phyloP scores from a whole-genome alignment of 129 eudicot genomes.

The Heracleum sosnowskyi region DNA sequence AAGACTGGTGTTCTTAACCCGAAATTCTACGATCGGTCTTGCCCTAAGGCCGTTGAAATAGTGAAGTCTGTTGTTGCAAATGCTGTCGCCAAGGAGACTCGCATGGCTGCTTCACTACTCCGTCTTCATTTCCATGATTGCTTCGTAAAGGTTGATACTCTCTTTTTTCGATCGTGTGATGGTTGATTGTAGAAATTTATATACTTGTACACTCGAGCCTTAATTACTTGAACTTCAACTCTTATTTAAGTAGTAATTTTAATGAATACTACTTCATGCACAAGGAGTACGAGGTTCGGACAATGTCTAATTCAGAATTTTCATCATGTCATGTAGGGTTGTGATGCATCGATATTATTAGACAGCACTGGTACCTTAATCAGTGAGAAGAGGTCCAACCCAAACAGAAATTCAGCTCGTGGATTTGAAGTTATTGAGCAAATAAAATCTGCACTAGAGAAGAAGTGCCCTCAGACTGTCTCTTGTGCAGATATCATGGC shows the following conservation, averaged over 20 bases:
- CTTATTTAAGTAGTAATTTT: too few relatives aligned
- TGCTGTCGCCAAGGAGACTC: constrained; percentile 77
- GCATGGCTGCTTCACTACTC: constrained; percentile 88
- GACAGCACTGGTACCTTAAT: constrained; percentile 54
- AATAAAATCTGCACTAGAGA: constrained; percentile 68
- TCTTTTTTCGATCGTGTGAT: too few relatives aligned
- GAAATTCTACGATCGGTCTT: constrained; percentile 71
- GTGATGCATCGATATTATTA: constrained; percentile 76
- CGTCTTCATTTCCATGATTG: constrained; percentile 95
- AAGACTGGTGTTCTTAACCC: constrained; percentile 59
- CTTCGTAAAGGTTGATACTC: constrained; percentile 66
- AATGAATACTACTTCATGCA: neutral
- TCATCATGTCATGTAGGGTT: constrained; percentile 46
- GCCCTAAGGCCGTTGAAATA: constrained; percentile 56
- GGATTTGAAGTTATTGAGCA: constrained; percentile 86
- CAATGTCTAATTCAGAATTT: neutral
- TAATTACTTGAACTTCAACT: too few relatives aligned
- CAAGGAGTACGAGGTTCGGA: neutral
- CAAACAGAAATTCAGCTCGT: constrained; percentile 75
- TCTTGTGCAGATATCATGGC: constrained; percentile 96
- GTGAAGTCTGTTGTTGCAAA: constrained; percentile 73
- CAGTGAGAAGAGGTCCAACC: constrained; percentile 75
- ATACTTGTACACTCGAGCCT: too few relatives aligned
- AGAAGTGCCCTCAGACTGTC: constrained; percentile 69
- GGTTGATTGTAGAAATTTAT: too few relatives aligned